Evolutionary conservation across 139 green algal genomes (phyloP).

Genomic region (Pycnococcus provasolii): DNA sequence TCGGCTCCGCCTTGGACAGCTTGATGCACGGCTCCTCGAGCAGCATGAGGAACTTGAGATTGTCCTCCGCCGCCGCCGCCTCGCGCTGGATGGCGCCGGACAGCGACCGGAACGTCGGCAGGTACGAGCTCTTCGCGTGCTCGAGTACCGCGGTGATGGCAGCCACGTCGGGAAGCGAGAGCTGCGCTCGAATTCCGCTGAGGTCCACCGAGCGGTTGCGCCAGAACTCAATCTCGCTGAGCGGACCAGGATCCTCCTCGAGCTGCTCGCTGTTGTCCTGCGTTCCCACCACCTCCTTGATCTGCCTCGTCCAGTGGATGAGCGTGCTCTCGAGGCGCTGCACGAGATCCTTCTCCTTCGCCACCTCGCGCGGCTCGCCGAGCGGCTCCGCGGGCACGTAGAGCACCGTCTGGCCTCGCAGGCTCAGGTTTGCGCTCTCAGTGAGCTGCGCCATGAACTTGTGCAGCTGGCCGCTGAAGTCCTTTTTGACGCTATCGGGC

Average conservation of each 20-base stretch:
- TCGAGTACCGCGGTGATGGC: conserved; percentile 54
- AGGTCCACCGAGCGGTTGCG: conserved; percentile 57
- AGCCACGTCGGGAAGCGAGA: conserved; percentile 38
- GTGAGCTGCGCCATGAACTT: conserved; percentile 69
- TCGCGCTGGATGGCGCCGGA: conserved; percentile 59
- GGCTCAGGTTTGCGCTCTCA: conserved; percentile 38
- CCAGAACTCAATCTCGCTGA: conserved; percentile 80
- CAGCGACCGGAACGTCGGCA: conserved; percentile 60
- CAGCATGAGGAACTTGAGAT: conserved; percentile 61
- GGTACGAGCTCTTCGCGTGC: conserved; percentile 55
- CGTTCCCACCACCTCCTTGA: conserved; percentile 50
- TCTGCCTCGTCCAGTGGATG: conserved; percentile 77
- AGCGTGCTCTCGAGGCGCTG: conserved; percentile 70
- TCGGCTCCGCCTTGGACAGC: conserved; percentile 34
- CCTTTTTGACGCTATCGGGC: conserved; percentile 57
- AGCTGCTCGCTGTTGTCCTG: conserved; percentile 1
- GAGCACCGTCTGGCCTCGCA: conserved; percentile 62
- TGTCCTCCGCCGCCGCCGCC: conserved; percentile 65
- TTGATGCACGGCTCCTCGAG: conserved; percentile 60
- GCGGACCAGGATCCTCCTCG: conserved; percentile 46
- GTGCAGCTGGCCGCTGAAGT: conserved; percentile 60
- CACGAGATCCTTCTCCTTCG: conserved; percentile 58
- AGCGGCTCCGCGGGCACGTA: conserved; percentile 55
- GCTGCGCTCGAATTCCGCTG: conserved; percentile 54
- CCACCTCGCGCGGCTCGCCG: conserved; percentile 6